Evolutionary conservation across 768 basidiomycete species (phyloP), one percentile per base, ranked within the genome.

Genomic region (Rhizopogon rudus): DNA sequence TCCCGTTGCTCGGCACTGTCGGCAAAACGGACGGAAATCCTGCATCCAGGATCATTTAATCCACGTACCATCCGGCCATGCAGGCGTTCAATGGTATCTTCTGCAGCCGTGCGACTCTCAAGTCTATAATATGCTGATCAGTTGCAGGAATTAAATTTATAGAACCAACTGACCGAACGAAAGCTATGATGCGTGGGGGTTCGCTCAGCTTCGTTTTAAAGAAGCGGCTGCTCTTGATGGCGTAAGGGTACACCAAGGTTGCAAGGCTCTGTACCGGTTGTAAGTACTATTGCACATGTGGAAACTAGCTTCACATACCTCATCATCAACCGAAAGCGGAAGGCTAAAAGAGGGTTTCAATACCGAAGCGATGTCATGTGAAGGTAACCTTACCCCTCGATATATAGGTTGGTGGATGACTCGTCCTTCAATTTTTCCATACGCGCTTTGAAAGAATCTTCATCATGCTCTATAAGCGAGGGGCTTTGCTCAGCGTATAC

Each of bases 21-120:
- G 13, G 88, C 88, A 63, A 91, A 91, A 39, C 89, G 76, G 16
- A 91, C 89, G 5, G 86, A 87, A 54, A 91, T 88, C 49, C 89
- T 72, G 63, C 87, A 85, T 14, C 88, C 88, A 10, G 81, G 67
- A 57, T 91, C 89, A 57, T 88, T 81, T 84, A 82, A 87, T 10
- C 90, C 90, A 41, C 87, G 77, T 7, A 92, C 86, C 81, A 88
- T 84, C 8, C 87, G 77, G 6, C 90, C 90, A 65, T 92, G 88
- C 29, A 92, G 74, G 29, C 84, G 80, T 57, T 90, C 87, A 41
- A 91, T 82, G 52, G 87, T 78, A 54, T 91, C 88, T 62, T 90
- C 86, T 3, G 89, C 90, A 0, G 87, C 88, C 0, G 60, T 31
- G 16, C 89, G 84, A 16, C 79, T 83, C 61, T 91, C 88, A 25